Conservation (phyloP, 495 filamentous ascomycete species). For the Rhypophila decipiens region DNA sequence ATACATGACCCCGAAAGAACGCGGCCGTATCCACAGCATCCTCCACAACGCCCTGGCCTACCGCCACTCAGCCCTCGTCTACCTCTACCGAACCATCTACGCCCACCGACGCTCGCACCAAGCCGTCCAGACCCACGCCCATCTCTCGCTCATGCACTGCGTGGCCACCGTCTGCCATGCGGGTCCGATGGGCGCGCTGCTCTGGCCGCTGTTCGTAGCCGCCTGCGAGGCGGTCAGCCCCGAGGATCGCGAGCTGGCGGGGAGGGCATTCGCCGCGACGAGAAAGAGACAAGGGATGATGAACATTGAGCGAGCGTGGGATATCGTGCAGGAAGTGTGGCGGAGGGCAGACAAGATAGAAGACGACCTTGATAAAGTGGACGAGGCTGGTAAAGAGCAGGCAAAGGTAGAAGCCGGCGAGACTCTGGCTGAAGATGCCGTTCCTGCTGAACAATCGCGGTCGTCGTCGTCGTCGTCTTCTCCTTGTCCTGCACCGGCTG, state of each 20-base stretch:
- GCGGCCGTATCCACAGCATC: slow-evolving; percentile 38
- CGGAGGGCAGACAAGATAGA: slow-evolving; percentile 30
- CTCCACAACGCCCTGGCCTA: slow-evolving; percentile 57
- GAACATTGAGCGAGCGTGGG: slow-evolving; percentile 54
- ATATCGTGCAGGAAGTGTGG: slow-evolving; percentile 54
- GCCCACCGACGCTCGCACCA: slow-evolving; percentile 34
- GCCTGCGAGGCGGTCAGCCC: slow-evolving; percentile 46
- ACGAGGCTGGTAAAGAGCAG: not conserved
- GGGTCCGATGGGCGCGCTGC: slow-evolving; percentile 53
- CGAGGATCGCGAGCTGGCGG: slow-evolving; percentile 38
- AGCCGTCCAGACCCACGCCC: slow-evolving; percentile 46
- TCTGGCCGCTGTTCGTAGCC: slow-evolving; percentile 57
- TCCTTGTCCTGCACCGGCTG: slow-evolving; percentile 5
- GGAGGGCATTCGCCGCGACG: slow-evolving; percentile 41
- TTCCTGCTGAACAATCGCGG: too few relatives aligned
- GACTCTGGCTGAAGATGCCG: too few relatives aligned
- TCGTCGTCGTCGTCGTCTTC: too few relatives aligned
- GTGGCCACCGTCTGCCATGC: slow-evolving; percentile 42
- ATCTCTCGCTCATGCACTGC: slow-evolving; percentile 45
- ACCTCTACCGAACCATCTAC: slow-evolving; percentile 53
- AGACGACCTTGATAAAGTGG: not conserved
- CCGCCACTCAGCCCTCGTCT: slow-evolving; percentile 54
- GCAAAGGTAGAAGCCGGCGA: too few relatives aligned
- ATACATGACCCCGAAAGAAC: slow-evolving; percentile 8
- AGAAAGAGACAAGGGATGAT: slow-evolving; percentile 53